Conservation (phyloP, 139 green algal genomes). For the Chlorella sp. region DNA sequence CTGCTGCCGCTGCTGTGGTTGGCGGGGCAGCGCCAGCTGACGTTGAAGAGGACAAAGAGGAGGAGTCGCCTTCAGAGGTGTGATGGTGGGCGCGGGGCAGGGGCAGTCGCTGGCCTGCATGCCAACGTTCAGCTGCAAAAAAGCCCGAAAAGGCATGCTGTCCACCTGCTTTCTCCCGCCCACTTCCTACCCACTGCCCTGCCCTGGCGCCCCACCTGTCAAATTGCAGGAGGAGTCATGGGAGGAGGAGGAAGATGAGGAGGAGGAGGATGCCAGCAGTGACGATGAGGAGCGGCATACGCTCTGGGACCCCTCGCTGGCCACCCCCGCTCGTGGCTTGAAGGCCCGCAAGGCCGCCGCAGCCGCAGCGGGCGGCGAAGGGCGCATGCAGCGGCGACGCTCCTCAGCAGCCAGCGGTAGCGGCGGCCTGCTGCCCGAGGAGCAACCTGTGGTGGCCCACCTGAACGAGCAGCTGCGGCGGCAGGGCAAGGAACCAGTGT, state of each 20-base stretch:
- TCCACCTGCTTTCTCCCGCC: too few species aligned
- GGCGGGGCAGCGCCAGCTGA: neutral
- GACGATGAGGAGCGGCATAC: slow-evolving; percentile 50
- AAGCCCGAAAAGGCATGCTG: too few species aligned
- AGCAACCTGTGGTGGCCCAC: slow-evolving; percentile 57
- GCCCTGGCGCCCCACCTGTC: too few species aligned
- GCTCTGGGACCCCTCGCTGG: slow-evolving; percentile 55
- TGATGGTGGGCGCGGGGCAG: too few species aligned
- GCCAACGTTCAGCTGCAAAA: too few species aligned
- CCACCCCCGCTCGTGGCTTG: slow-evolving; percentile 47
- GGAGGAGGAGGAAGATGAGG: slow-evolving; percentile 45
- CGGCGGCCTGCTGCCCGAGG: slow-evolving; percentile 12
- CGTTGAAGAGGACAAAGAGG: neutral
- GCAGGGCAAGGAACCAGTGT: slow-evolving; percentile 32
- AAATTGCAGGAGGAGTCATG: slow-evolving; percentile 32
- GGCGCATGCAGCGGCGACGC: neutral
- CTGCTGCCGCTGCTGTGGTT: neutral
- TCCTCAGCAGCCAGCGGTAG: neutral
- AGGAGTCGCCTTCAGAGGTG: neutral
- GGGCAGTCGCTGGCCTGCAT: too few species aligned
- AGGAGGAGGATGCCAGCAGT: slow-evolving; percentile 46
- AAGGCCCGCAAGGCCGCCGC: neutral
- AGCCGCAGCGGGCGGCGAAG: neutral
- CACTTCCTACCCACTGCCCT: too few species aligned
- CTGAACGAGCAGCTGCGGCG: slow-evolving; percentile 53